phyloP scores from a whole-genome alignment of 1,284 basidiomycete species.

The Trametes hirsuta region DNA sequence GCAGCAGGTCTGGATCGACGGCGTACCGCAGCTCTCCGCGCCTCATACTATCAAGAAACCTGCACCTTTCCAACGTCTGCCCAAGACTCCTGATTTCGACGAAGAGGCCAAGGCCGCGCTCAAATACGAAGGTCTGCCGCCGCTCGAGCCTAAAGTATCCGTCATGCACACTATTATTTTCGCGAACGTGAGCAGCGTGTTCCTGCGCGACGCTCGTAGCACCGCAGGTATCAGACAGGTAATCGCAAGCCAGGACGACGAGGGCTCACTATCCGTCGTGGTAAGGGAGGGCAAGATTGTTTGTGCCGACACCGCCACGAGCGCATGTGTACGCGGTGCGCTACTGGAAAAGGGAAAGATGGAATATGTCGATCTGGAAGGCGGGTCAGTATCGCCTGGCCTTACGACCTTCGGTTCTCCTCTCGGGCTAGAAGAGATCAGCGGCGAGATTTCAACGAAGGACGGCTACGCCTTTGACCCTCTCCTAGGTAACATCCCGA shows the following conservation, averaged over 20 bases:
- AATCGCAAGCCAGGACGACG: constrained; percentile 12
- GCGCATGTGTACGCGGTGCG: constrained; percentile 17
- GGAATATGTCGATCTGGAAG: constrained; percentile 40
- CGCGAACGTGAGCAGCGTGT: constrained; percentile 57
- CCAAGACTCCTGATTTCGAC: constrained; percentile 62
- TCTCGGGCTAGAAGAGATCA: constrained; percentile 65
- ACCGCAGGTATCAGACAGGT: constrained; percentile 23
- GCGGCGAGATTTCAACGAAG: constrained; percentile 62
- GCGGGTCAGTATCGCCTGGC: constrained; percentile 60
- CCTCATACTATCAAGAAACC: constrained; percentile 53
- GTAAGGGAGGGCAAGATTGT: constrained; percentile 35
- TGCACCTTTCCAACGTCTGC: constrained; percentile 47
- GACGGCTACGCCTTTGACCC: constrained; percentile 57
- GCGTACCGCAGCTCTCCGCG: constrained; percentile 59
- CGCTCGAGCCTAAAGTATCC: constrained; percentile 46
- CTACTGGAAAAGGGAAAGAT: constrained; percentile 38
- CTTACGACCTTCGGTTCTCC: constrained; percentile 62
- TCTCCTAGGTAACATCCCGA: constrained; percentile 32
- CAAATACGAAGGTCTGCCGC: constrained; percentile 68
- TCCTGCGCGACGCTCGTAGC: constrained; percentile 24
- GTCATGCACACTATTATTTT: constrained; percentile 51
- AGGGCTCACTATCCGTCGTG: constrained; percentile 35
- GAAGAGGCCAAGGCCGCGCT: constrained; percentile 55
- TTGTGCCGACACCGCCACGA: constrained; percentile 17
- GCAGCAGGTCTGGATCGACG: constrained; percentile 76